A percentile compares a stretch with the other conserved stretches of the same genome.
Evolutionary conservation across 306 rosid species (phyloP).

Genomic region (Cicer yamashitae): DNA sequence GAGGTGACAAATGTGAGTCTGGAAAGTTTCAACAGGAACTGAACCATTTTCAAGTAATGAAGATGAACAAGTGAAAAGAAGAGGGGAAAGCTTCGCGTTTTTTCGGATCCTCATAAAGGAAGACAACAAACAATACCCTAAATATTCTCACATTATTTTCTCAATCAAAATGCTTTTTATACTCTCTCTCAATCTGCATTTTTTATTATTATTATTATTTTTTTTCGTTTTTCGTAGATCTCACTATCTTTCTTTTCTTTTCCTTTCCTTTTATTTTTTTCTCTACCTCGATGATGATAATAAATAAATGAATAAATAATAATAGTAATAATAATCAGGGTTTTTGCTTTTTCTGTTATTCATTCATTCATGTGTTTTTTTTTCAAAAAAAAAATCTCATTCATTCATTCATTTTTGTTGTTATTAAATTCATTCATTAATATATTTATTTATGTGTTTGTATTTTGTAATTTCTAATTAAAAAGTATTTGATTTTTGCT

Average conservation of each 20-base stretch:
- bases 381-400: no score
- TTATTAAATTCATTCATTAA: no score
- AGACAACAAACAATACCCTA: background rate
- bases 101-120: slow-evolving; percentile 80
- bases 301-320: background rate
- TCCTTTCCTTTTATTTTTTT: no score
- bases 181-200: background rate
- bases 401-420: no score
- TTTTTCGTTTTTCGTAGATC: slow-evolving; percentile 53
- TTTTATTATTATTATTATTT: background rate
- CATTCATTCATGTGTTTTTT: slow-evolving; percentile 52
- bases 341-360: slow-evolving; percentile 59
- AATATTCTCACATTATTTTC: background rate
- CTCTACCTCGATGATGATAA: slow-evolving; percentile 58
- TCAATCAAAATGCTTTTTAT: slow-evolving; percentile 27
- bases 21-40: slow-evolving; percentile 46
- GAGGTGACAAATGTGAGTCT: slow-evolving; percentile 72
- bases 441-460: slow-evolving; percentile 48
- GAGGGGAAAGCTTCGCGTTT: slow-evolving; percentile 72
- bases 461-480: no score
- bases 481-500: background rate
- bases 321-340: slow-evolving; percentile 52
- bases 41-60: slow-evolving; percentile 45
- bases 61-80: slow-evolving; percentile 48
- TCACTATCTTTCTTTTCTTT: slow-evolving; percentile 37